Evolutionary conservation across 2,329 filamentous ascomycete genomes (phyloP), one percentile per base, ranked within the genome.

Genomic region (Nemania diffusa): DNA sequence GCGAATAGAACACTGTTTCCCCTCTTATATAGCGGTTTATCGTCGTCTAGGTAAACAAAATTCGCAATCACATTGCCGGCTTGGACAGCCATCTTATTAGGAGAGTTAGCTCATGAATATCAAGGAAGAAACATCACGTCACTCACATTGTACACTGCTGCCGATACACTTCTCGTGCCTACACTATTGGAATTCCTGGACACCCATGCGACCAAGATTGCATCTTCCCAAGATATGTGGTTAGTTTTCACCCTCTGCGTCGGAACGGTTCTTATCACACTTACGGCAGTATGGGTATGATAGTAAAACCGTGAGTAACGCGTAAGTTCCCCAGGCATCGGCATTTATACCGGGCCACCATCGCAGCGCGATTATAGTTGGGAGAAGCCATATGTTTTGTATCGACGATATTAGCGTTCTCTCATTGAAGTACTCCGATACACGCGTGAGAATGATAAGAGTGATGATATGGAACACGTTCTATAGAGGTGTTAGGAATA

Each of bases 161-260:
- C 84, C 0, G 86, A 85, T 2, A 90, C 85, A 5, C 87, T 85
- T 5, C 88, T 78, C 1, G 87, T 87, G 24, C 87, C 81, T 3
- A 90, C 88, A 22, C 84, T 85, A 64, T 88, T 87, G 0, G 86
- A 83, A 70, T 90, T 90, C 62, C 84, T 83, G 3, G 85, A 87
- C 1, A 82, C 85, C 81, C 86, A 87, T 0, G 84, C 87, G 0
- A 89, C 87, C 1, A 88, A 78, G 32, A 90, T 85, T 0, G 88
- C 86, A 72, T 90, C 84, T 75, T 63, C 8, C 1, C 9, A 24
- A 29, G 34, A 37, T 34, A 40, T 22, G 17, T 52, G 22, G 27
- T 67, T 58, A 62, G 48, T 37, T 13, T 32, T 40, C 2, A 22
- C 57, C 13, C 2, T 46, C 20, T 13, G 29, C 9, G 17, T 20